Evolutionary conservation across 1,284 basidiomycete species (phyloP).

Genomic region (Grifola frondosa): DNA sequence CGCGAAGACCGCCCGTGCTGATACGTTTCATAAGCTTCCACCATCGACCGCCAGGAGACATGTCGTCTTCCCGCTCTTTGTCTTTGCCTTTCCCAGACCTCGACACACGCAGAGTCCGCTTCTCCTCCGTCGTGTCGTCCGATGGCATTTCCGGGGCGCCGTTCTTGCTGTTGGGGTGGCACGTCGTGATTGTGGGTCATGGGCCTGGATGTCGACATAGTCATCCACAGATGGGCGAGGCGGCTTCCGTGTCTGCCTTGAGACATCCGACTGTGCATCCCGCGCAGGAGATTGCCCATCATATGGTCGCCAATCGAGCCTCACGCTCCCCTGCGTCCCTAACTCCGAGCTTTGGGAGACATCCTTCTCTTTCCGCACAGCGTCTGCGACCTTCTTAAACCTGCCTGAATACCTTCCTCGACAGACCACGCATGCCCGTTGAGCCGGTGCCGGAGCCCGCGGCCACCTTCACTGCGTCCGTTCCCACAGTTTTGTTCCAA

Average conservation of each 20-base stretch:
- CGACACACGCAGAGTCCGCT: too few species aligned
- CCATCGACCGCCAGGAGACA: conserved; percentile 43
- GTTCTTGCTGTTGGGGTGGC: conserved; percentile 11
- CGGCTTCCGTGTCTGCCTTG: conserved; percentile 20
- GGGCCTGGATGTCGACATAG: conserved; percentile 19
- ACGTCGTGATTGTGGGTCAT: conserved; percentile 6
- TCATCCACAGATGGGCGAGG: conserved; percentile 29
- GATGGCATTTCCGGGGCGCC: conserved; percentile 9
- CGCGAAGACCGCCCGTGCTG: conserved; percentile 60
- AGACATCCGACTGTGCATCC: conserved; percentile 26
- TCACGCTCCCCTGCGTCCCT: background rate
- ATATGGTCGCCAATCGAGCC: conserved; percentile 21
- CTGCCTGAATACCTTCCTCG: conserved; percentile 50
- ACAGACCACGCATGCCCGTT: conserved; percentile 35
- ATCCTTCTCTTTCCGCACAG: conserved; percentile 18
- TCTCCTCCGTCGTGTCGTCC: too few species aligned
- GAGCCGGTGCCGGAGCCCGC: too few species aligned
- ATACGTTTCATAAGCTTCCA: conserved; percentile 72
- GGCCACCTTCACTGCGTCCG: too few species aligned
- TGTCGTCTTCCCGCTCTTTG: conserved; percentile 32
- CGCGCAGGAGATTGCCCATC: conserved; percentile 34
- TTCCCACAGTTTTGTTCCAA: too few species aligned
- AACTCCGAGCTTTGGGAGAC: too few species aligned
- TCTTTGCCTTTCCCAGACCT: conserved; percentile 21
- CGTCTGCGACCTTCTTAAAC: conserved; percentile 37